Evolutionary conservation across 306 rosid species (phyloP), one percentile per base, ranked within the genome.

Genomic region (Cicer yamashitae): DNA sequence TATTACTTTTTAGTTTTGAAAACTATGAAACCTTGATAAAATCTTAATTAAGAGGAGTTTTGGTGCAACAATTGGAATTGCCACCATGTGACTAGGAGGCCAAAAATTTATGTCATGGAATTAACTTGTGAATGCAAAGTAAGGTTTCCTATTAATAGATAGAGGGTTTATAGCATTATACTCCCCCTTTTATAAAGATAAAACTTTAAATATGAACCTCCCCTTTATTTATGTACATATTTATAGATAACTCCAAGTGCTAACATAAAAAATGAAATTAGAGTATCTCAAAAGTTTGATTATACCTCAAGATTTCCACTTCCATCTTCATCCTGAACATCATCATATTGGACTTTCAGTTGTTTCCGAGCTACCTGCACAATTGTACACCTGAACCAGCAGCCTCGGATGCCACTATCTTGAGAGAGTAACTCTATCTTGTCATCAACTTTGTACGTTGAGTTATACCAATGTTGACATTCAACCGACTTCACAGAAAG

Each of bases 401-500:
- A 94, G 77, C 99, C 99, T 77, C 96, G 86, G 81, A 94, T 94
- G 83, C 99, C 99, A 72, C 99, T 94, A 83, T 94, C 99, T 83
- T 92, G 99, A 89, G 96, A 92, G 62, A 94, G 91, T 79, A 92
- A 68, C 87, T 94, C 99, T 81, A 94, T 85, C 88, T 90, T 90
- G 81, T 89, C 92, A 64, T 88, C 85, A 79, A 89, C 87, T 79
- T 91, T 82, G 80, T 83, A 90, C 6, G 48, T 58, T 62, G 82
- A 74, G 69, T 69, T 77, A 82, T 76, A 86, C 86, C 79, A 76
- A 63, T 87, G 89, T 71, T 79, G 84, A 81, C 77, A 83, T 22
- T 86, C 86, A 52, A 77, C 82, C 75, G 80, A 81, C 73, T 91
- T 91, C 62, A 65, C 67, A 45, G 93, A 84, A 76, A 86, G 81